Conservation (phyloP, 2,329 filamentous ascomycete genomes). For the Neonectria faginata region DNA sequence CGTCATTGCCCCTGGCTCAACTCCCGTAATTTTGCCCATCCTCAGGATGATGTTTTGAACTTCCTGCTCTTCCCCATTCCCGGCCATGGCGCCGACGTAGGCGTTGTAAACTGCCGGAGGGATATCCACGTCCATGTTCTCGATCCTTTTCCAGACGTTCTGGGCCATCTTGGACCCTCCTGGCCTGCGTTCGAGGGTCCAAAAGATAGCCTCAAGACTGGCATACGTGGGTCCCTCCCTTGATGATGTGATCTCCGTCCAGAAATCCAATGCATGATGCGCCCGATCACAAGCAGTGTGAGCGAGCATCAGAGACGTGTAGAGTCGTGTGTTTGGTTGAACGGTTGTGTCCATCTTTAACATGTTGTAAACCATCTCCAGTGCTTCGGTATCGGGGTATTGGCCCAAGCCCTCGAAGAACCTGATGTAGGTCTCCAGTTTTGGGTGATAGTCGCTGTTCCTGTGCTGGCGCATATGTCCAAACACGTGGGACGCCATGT, state of each 20-base stretch:
- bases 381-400: slow-evolving; percentile 65
- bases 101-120: slow-evolving; percentile 78
- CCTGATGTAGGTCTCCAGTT: slow-evolving; percentile 77
- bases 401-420: slow-evolving; percentile 81
- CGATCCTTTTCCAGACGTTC: slow-evolving; percentile 77
- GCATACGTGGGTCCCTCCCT: slow-evolving; percentile 88
- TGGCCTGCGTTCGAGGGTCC: slow-evolving; percentile 75
- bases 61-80: slow-evolving; percentile 77
- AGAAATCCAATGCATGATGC: slow-evolving; percentile 78
- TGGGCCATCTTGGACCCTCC: slow-evolving; percentile 70
- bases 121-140: slow-evolving; percentile 81
- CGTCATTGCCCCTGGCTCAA: slow-evolving; percentile 76
- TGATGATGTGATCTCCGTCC: slow-evolving; percentile 84
- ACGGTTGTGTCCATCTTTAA: slow-evolving; percentile 91
- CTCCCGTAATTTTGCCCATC: slow-evolving; percentile 74
- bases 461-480: slow-evolving; percentile 90
- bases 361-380: slow-evolving; percentile 89
- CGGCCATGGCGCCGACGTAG: slow-evolving; percentile 81
- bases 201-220: slow-evolving; percentile 84
- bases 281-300: slow-evolving; percentile 78
- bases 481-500: slow-evolving; percentile 89
- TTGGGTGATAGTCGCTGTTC: slow-evolving; percentile 73
- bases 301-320: slow-evolving; percentile 89
- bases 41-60: slow-evolving; percentile 73
- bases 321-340: slow-evolving; percentile 78